These are phyloP conservation scores for Echeveria elegans DNA, from an alignment of 164 flowering plant species.

Conservation along the genomic window DNA sequence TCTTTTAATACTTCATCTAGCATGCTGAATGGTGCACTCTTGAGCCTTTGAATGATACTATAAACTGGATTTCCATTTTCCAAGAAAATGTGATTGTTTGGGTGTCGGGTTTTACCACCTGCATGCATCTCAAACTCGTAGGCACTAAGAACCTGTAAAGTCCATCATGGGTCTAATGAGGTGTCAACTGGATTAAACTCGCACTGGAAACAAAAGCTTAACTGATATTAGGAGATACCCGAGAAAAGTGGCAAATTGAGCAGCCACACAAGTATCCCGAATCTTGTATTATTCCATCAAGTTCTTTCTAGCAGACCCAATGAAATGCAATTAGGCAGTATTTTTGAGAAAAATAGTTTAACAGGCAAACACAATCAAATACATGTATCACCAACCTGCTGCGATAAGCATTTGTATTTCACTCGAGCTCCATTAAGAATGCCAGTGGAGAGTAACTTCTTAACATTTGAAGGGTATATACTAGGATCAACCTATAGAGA, in stretches of 20 bases:
- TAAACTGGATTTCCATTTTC: slow-evolving; percentile 65
- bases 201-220: neutral
- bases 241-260: slow-evolving; percentile 38
- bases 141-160: slow-evolving; percentile 51
- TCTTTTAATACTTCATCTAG: slow-evolving; percentile 41
- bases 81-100: slow-evolving; percentile 55
- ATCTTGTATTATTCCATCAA: slow-evolving; percentile 38
- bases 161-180: slow-evolving; percentile 1
- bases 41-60: slow-evolving; percentile 41
- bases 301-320: slow-evolving; percentile 33
- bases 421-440: slow-evolving; percentile 68
- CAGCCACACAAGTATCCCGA: slow-evolving; percentile 62
- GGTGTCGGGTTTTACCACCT: slow-evolving; percentile 55
- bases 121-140: slow-evolving; percentile 77
- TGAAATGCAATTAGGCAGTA: neutral
- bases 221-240: slow-evolving; percentile 22
- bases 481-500: slow-evolving; percentile 32
- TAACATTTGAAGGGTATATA: slow-evolving; percentile 44
- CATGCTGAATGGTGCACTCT: slow-evolving; percentile 29
- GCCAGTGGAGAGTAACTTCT: slow-evolving; percentile 50
- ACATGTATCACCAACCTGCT: slow-evolving; percentile 20
- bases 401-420: slow-evolving; percentile 35
- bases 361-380: neutral
- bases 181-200: neutral
- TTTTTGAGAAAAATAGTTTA: neutral